Evolutionary conservation across 2,329 filamentous ascomycete species (phyloP).

Genomic region (Talaromyces verruculosus): DNA sequence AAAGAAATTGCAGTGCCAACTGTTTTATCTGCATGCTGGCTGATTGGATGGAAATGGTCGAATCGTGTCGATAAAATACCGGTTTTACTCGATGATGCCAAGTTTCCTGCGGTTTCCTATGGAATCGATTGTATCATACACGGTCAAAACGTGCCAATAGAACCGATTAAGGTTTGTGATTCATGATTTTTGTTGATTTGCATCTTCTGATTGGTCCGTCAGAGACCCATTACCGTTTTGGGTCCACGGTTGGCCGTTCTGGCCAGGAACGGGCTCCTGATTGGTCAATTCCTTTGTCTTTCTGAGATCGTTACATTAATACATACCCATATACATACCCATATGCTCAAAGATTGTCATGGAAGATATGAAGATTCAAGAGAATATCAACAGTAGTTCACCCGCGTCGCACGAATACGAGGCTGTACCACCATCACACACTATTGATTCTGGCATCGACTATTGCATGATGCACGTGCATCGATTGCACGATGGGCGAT

Average conservation of each 20-base stretch:
- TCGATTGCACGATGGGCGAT: background rate
- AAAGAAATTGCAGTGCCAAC: constrained; percentile 2
- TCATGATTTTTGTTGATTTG: background rate
- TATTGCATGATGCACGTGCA: background rate
- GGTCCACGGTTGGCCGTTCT: background rate
- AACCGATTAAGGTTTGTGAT: background rate
- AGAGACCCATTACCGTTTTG: background rate
- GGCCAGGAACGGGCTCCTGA: background rate
- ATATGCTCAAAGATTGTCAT: background rate
- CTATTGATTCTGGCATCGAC: background rate
- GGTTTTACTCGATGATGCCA: background rate
- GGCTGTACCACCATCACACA: background rate
- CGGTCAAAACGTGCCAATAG: background rate
- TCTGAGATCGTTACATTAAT: background rate
- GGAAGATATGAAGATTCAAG: background rate
- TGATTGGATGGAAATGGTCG: background rate
- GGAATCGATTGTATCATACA: background rate
- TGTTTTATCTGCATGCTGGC: background rate
- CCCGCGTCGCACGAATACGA: background rate
- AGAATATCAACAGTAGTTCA: background rate
- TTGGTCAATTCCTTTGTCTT: background rate
- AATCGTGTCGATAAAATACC: background rate
- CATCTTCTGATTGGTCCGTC: background rate
- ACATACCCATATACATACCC: background rate
- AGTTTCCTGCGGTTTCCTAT: background rate